These are phyloP conservation scores for Eutypella sp. DNA, from an alignment of 2,329 filamentous ascomycete genomes.

Conservation along the genomic window DNA sequence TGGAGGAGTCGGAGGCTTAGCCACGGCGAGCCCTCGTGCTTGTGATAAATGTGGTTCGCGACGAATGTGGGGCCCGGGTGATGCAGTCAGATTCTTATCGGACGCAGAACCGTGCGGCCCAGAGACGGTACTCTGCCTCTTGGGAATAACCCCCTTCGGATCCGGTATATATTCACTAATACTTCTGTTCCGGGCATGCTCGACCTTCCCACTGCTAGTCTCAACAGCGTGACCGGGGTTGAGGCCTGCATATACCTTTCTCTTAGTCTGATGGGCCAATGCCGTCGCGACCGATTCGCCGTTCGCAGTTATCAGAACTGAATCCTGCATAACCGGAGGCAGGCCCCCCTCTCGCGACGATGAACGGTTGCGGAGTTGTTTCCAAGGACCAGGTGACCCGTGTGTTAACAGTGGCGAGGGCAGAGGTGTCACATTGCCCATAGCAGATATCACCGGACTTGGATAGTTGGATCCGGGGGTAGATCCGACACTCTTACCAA, in stretches of 20 bases:
- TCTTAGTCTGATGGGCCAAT: constrained; percentile 48
- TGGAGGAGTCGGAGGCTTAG: constrained; percentile 72
- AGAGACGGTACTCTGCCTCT: constrained; percentile 69
- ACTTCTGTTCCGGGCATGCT: constrained; percentile 71
- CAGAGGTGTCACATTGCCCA: constrained; percentile 74
- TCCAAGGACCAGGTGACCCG: constrained; percentile 65
- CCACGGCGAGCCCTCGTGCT: constrained; percentile 66
- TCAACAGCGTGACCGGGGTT: constrained; percentile 26
- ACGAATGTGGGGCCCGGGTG: constrained; percentile 48
- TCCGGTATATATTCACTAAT: constrained; percentile 85
- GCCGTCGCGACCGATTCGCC: constrained; percentile 49
- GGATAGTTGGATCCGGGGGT: constrained; percentile 63
- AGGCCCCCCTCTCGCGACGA: constrained; percentile 41
- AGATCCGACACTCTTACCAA: constrained; percentile 47
- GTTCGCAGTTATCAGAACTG: constrained; percentile 45
- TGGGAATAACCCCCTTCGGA: constrained; percentile 58
- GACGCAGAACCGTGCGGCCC: constrained; percentile 47
- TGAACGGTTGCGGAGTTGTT: constrained; percentile 43
- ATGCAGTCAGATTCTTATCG: constrained; percentile 20
- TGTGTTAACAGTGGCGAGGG: constrained; percentile 66
- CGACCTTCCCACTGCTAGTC: constrained; percentile 21
- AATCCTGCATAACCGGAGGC: constrained; percentile 33
- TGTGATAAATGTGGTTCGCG: constrained; percentile 79
- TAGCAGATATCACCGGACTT: constrained; percentile 68
- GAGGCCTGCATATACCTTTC: constrained; percentile 51